Conservation (phyloP, 257 asterid species). For the Capsicum pubescens region DNA sequence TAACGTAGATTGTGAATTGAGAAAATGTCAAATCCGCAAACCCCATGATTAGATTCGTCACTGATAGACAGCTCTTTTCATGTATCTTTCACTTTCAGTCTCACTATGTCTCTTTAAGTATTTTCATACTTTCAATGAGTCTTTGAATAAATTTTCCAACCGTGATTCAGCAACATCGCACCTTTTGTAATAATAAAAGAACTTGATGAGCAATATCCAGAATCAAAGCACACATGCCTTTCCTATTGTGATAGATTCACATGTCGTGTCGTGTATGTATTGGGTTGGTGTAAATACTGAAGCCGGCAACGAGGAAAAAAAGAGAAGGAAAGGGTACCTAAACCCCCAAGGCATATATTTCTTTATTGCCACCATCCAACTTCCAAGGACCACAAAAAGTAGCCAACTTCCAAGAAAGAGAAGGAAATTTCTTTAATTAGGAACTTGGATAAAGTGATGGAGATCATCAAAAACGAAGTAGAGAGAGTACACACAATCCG, state of each 20-base stretch:
- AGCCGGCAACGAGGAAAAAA: not conserved
- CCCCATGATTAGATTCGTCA: not conserved
- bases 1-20: not conserved
- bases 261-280: not conserved
- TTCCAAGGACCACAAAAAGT: conserved; percentile 34
- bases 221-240: not conserved
- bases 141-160: not conserved
- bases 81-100: not conserved
- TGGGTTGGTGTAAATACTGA: not conserved
- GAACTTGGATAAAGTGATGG: conserved; percentile 16
- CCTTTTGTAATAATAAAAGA: not conserved
- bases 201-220: not conserved
- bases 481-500: not conserved
- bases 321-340: conserved; percentile 11
- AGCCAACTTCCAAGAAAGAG: conserved; percentile 38
- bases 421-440: not conserved
- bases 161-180: not conserved
- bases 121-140: not conserved
- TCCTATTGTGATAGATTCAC: too few species aligned
- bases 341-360: conserved; percentile 25
- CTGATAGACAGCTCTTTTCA: not conserved
- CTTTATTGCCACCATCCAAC: conserved; percentile 10
- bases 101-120: not conserved
- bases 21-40: not conserved
- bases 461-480: not conserved